These are phyloP conservation scores for Podospora pseudoanserina DNA, from an alignment of 495 filamentous ascomycete species.

Conservation along the genomic window DNA sequence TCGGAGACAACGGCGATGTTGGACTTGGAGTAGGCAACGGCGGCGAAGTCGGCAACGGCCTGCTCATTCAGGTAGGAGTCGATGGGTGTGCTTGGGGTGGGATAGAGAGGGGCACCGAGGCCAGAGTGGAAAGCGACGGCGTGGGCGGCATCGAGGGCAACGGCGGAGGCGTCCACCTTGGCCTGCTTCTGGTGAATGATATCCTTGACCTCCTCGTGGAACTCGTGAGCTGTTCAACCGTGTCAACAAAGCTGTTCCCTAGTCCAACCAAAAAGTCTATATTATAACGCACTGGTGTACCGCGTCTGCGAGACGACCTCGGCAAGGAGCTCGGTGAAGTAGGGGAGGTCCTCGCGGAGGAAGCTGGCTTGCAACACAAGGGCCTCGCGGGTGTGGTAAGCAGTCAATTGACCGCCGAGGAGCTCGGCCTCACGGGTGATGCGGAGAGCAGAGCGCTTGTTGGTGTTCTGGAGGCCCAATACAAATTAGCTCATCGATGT, in stretches of 20 bases:
- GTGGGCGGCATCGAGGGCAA: constrained; percentile 84
- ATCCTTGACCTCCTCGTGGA: constrained; percentile 76
- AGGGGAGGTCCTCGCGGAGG: constrained; percentile 89
- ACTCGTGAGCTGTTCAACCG: constrained; percentile 66
- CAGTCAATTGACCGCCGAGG: constrained; percentile 76
- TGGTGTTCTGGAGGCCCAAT: constrained; percentile 62
- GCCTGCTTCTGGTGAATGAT: constrained; percentile 70
- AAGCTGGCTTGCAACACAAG: constrained; percentile 89
- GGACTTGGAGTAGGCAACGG: constrained; percentile 74
- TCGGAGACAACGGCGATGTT: constrained; percentile 91
- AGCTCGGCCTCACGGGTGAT: constrained; percentile 94
- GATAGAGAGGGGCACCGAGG: constrained; percentile 72
- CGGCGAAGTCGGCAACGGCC: constrained; percentile 65
- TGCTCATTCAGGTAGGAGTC: constrained; percentile 74
- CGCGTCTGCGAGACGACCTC: constrained; percentile 86
- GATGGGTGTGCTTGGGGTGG: constrained; percentile 63
- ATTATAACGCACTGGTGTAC: constrained; percentile 64
- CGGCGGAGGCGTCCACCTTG: constrained; percentile 59
- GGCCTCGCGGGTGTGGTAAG: constrained; percentile 89
- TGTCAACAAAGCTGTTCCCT: constrained; percentile 21
- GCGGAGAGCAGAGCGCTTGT: constrained; percentile 79
- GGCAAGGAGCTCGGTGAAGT: constrained; percentile 92
- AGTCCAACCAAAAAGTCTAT: not conserved
- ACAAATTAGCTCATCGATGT: constrained; percentile 48
- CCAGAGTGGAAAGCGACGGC: constrained; percentile 90